These are phyloP conservation scores for Penicillium brevicompactum DNA, from an alignment of 2,329 filamentous ascomycete species.

Conservation along the genomic window DNA sequence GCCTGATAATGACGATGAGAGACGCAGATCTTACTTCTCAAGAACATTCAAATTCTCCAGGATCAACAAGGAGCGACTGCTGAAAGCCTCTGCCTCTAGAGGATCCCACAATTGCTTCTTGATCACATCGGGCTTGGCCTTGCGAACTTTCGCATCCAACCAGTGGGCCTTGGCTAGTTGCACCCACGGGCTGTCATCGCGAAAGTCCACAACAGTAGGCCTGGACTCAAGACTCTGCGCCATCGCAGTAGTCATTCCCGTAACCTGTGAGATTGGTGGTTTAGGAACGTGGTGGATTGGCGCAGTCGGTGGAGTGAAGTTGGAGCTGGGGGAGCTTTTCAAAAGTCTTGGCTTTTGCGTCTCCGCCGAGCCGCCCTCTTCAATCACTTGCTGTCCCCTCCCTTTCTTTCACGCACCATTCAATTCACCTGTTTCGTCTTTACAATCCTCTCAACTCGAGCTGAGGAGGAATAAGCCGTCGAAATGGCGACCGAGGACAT, in stretches of 20 bases:
- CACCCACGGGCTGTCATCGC: slow-evolving; percentile 53
- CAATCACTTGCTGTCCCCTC: slow-evolving; percentile 4
- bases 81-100: slow-evolving; percentile 79
- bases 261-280: slow-evolving; percentile 17
- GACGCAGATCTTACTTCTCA: slow-evolving; percentile 62
- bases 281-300: slow-evolving; percentile 25
- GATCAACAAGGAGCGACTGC: slow-evolving; percentile 73
- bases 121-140: slow-evolving; percentile 78
- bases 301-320: slow-evolving; percentile 30
- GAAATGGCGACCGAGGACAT: slow-evolving; percentile 38
- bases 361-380: slow-evolving; percentile 36
- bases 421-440: slow-evolving; percentile 8
- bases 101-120: slow-evolving; percentile 88
- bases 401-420: slow-evolving; percentile 2
- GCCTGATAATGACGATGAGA: slow-evolving; percentile 7
- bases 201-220: slow-evolving; percentile 46
- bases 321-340: slow-evolving; percentile 36
- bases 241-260: slow-evolving; percentile 56
- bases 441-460: not conserved
- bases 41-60: slow-evolving; percentile 89
- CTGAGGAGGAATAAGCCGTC: not conserved
- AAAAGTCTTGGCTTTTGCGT: slow-evolving; percentile 26
- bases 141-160: slow-evolving; percentile 73
- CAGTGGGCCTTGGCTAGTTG: slow-evolving; percentile 81
- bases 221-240: slow-evolving; percentile 53